Evolutionary conservation across 2,329 filamentous ascomycete genomes (phyloP), one percentile per base, ranked within the genome.

Genomic region (Fusarium nelsonii): DNA sequence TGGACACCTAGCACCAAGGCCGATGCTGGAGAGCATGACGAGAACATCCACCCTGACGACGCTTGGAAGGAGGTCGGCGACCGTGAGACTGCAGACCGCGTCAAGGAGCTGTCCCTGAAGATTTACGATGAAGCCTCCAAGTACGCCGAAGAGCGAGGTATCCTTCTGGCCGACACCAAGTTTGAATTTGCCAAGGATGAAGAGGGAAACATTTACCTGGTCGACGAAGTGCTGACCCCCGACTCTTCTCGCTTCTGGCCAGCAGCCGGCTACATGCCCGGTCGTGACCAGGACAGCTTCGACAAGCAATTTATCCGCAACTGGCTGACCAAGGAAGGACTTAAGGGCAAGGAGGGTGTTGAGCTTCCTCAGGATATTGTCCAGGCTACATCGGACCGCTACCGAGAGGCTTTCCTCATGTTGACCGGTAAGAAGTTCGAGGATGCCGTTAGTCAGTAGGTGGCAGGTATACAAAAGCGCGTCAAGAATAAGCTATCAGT

Each of bases 201-300:
- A 32, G 72, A 74, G 41, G 73, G 70, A 20, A 75, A 75, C 50
- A 69, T 77, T 23, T 67, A 76, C 30, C 66, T 77, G 20, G 72
- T 70, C 15, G 72, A 74, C 8, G 70, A 73, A 45, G 67, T 74
- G 30, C 28, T 74, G 55, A 74, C 72, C 14, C 70, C 72, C 26
- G 91, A 93, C 77, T 91, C 88, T 57, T 94, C 91, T 41, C 88
- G 94, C 15, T 97, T 97, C 84, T 97, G 94, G 94, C 90, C 90
- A 1, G 88, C 86, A 68, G 88, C 89, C 39, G 84, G 84, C 26
- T 68, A 70, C 77, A 81, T 92, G 54, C 67, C 63, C 18, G 93
- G 94, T 1, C 85, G 85, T 61, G 85, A 91, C 52, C 93, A 97
- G 82, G 86, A 90, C 60, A 95, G 92, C 79, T 95, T 94, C 70